Evolutionary conservation across 352 stramenopile genomes (phyloP).

Genomic region (Elongisporangium undulatum): DNA sequence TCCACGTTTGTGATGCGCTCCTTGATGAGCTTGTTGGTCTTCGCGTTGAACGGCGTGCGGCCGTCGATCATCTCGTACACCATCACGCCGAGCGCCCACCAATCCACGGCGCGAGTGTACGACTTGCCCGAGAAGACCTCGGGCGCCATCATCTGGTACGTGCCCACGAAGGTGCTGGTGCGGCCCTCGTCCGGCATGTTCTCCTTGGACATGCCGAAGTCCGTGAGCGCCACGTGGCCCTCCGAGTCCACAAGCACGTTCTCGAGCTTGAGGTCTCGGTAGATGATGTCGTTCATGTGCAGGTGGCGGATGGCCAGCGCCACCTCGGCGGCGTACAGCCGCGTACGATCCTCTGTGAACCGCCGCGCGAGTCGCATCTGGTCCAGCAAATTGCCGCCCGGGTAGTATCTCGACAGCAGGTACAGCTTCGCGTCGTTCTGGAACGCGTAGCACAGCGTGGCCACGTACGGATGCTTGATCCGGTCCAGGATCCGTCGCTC

Average conservation of each 20-base stretch:
- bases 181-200: constrained; percentile 87
- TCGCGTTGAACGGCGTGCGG: constrained; percentile 83
- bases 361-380: constrained; percentile 86
- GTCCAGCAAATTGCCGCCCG: constrained; percentile 93
- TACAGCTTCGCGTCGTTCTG: constrained; percentile 90
- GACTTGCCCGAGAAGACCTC: constrained; percentile 86
- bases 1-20: constrained; percentile 83
- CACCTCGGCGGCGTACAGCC: constrained; percentile 97
- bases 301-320: constrained; percentile 93
- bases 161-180: constrained; percentile 90
- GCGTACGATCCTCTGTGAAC: constrained; percentile 91
- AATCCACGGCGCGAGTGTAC: constrained; percentile 88
- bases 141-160: constrained; percentile 91
- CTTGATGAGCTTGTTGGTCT: constrained; percentile 84
- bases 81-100: constrained; percentile 86
- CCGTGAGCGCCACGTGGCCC: constrained; percentile 96
- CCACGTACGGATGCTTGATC: constrained; percentile 97
- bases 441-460: constrained; percentile 91
- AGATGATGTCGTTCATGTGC: constrained; percentile 95
- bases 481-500: constrained; percentile 85
- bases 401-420: constrained; percentile 94
- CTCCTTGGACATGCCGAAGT: constrained; percentile 99
- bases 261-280: constrained; percentile 98
- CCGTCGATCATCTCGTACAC: constrained; percentile 89
- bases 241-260: constrained; percentile 96